Evolutionary conservation across 495 filamentous ascomycete species (phyloP).

Genomic region (Penicillium egyptiacum): DNA sequence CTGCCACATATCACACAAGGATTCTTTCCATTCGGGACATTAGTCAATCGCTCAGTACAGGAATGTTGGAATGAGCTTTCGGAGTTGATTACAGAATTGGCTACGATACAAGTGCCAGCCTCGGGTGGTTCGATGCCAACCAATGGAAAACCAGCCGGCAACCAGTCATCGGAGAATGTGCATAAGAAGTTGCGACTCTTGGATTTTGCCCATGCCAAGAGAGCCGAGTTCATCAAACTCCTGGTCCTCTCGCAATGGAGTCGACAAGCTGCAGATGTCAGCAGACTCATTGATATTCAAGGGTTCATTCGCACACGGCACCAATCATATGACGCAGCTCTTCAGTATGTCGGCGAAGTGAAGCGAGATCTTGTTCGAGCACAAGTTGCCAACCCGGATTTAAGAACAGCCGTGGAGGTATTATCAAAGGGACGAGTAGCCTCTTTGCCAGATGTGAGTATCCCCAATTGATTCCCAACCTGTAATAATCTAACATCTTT

Average conservation of each 20-base stretch:
- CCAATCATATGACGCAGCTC: constrained; percentile 53
- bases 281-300: constrained; percentile 80
- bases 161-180: constrained; percentile 64
- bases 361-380: constrained; percentile 62
- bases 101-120: constrained; percentile 57
- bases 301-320: constrained; percentile 64
- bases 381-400: constrained; percentile 82
- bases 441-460: constrained; percentile 73
- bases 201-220: constrained; percentile 64
- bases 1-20: constrained; percentile 75
- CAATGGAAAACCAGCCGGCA: constrained; percentile 56
- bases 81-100: constrained; percentile 67
- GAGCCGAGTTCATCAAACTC: constrained; percentile 82
- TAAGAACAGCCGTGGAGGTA: constrained; percentile 83
- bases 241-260: constrained; percentile 88
- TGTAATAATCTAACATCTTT: constrained; percentile 28
- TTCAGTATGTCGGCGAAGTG: constrained; percentile 62
- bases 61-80: constrained; percentile 75
- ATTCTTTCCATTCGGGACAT: constrained; percentile 65
- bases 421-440: constrained; percentile 71
- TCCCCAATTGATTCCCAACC: constrained; percentile 2
- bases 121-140: constrained; percentile 26
- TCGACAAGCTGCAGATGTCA: constrained; percentile 70
- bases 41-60: constrained; percentile 77
- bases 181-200: constrained; percentile 78